Evolutionary conservation across 1,284 basidiomycete genomes (phyloP).

Genomic region (Ganoderma resinaceum): DNA sequence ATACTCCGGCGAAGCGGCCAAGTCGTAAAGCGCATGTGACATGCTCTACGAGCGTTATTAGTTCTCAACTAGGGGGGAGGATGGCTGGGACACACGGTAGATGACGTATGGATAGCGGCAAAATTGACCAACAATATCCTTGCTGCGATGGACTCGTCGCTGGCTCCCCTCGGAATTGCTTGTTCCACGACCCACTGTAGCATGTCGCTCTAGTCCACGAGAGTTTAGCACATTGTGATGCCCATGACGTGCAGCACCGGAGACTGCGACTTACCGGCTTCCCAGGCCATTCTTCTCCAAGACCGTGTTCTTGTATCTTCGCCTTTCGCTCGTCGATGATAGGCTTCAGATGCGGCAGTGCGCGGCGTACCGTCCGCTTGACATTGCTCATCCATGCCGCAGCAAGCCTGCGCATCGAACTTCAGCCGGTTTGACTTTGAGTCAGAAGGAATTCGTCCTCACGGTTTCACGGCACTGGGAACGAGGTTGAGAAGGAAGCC

Average conservation of each 20-base stretch:
- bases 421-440: not conserved
- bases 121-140: slow-evolving; percentile 4
- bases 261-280: slow-evolving; percentile 30
- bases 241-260: not conserved
- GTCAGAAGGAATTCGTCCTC: not conserved
- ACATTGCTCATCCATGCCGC: not conserved
- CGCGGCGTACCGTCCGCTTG: not conserved
- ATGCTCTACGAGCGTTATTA: slow-evolving; percentile 49
- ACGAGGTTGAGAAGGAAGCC: not conserved
- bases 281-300: slow-evolving; percentile 29
- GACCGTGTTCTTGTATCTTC: slow-evolving; percentile 26
- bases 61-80: slow-evolving; percentile 26
- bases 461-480: not conserved
- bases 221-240: not conserved
- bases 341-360: slow-evolving; percentile 16
- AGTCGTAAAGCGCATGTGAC: slow-evolving; percentile 46
- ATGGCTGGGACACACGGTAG: slow-evolving; percentile 36
- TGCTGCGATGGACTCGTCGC: not conserved
- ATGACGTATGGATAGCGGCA: slow-evolving; percentile 9
- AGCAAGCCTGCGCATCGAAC: not conserved
- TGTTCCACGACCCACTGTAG: slow-evolving; percentile 5
- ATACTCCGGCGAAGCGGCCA: slow-evolving; percentile 50
- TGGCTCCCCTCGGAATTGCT: not conserved
- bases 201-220: not conserved
- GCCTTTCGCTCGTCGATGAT: slow-evolving; percentile 30